Percentiles rank a stretch among this genome's conserved stretches.
Evolutionary conservation across 371 early-diverging fungal genomes (phyloP).

Genomic region (Rhizopus stolonifer): DNA sequence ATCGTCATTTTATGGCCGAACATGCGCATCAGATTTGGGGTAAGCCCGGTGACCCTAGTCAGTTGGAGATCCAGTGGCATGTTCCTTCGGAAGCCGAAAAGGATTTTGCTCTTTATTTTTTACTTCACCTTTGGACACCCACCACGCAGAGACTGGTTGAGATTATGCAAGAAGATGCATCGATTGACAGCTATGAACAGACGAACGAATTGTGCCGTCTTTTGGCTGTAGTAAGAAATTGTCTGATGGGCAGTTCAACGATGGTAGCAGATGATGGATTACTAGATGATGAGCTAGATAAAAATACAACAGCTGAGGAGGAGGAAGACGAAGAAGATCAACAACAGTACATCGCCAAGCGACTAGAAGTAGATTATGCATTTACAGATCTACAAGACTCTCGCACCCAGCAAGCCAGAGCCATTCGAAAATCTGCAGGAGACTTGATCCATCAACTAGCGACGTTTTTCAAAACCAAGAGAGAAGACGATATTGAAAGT

Average conservation of each 20-base stretch:
- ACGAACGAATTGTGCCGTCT: conserved; percentile 62
- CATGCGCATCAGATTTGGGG: conserved; percentile 82
- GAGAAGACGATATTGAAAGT: conserved; percentile 79
- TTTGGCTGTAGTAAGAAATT: conserved; percentile 56
- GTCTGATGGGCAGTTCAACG: conserved; percentile 52
- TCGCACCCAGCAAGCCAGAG: conserved; percentile 40
- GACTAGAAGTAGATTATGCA: conserved; percentile 60
- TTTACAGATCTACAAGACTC: conserved; percentile 55
- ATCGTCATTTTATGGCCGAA: conserved; percentile 42
- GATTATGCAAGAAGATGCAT: conserved; percentile 35
- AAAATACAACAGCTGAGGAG: conserved; percentile 1
- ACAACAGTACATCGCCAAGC: conserved; percentile 25
- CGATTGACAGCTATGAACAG: conserved; percentile 30
- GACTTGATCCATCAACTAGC: conserved; percentile 54
- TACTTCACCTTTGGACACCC: conserved; percentile 51
- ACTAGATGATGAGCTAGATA: conserved; percentile 1
- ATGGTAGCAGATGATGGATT: conserved; percentile 58
- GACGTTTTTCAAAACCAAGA: conserved; percentile 45
- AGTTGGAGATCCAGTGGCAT: conserved; percentile 75
- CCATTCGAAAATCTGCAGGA: conserved; percentile 56
- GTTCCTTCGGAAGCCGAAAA: conserved; percentile 67
- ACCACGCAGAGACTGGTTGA: conserved; percentile 46
- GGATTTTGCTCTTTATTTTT: conserved; percentile 64
- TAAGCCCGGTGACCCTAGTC: conserved; percentile 48
- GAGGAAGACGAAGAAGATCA: conserved; percentile 38